Conservation (phyloP, 768 basidiomycete genomes). For the Tricholoma matsutake region DNA sequence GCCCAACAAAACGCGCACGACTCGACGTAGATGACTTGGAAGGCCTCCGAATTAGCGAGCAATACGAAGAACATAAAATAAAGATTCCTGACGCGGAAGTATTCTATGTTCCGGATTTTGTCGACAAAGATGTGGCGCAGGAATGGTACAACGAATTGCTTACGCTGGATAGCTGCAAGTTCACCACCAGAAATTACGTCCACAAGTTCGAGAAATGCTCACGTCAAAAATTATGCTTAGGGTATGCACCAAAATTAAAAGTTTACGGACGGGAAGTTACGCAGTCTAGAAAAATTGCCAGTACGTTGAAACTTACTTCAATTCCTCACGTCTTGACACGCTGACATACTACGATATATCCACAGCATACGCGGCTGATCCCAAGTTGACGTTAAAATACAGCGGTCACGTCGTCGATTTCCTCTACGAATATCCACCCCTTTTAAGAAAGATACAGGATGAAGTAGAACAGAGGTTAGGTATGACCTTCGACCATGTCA, state of each 20-base stretch:
- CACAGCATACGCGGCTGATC: constrained; percentile 27
- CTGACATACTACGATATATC: neutral
- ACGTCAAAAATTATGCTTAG: constrained; percentile 10
- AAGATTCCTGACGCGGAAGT: constrained; percentile 26
- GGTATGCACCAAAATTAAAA: constrained; percentile 30
- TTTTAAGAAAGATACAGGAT: constrained; percentile 27
- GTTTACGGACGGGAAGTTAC: constrained; percentile 24
- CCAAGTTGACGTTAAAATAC: constrained; percentile 25
- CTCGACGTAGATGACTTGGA: constrained; percentile 9
- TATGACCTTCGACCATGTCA: constrained; percentile 29
- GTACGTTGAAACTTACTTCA: constrained; percentile 9
- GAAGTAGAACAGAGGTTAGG: constrained; percentile 26
- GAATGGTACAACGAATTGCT: constrained; percentile 22
- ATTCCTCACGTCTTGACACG: neutral
- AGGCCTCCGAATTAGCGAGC: constrained; percentile 8
- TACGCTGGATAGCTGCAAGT: constrained; percentile 14
- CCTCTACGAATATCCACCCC: constrained; percentile 25
- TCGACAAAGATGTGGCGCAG: constrained; percentile 14
- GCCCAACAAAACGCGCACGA: constrained; percentile 9
- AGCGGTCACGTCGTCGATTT: constrained; percentile 29
- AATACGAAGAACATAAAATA: constrained; percentile 16
- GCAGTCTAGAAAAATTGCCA: constrained; percentile 31
- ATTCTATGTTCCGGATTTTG: constrained; percentile 25
- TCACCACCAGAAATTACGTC: neutral
- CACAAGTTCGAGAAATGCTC: neutral